These are phyloP conservation scores for Gossypium raimondii DNA, from an alignment of 345 rosid genomes.

Conservation along the genomic window DNA sequence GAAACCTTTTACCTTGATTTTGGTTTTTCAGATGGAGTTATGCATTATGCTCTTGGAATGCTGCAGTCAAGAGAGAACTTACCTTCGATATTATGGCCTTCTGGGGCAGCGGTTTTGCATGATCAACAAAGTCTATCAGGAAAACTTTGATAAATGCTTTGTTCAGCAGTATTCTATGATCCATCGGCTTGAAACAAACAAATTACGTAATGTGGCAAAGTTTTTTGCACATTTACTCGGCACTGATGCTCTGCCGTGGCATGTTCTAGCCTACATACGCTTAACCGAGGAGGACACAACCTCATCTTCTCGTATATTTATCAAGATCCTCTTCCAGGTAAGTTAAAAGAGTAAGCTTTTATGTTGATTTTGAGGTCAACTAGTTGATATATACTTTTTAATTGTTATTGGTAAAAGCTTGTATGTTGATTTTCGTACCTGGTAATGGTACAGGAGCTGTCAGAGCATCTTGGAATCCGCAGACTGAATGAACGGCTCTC, in stretches of 20 bases:
- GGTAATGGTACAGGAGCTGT: constrained; percentile 62
- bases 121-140: constrained; percentile 86
- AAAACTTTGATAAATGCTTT: constrained; percentile 86
- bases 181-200: constrained; percentile 87
- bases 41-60: constrained; percentile 93
- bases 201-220: constrained; percentile 82
- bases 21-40: constrained; percentile 76
- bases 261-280: constrained; percentile 75
- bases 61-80: constrained; percentile 93
- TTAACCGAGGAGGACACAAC: constrained; percentile 93
- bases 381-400: neutral
- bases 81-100: constrained; percentile 85
- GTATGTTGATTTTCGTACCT: constrained; percentile 1
- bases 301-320: constrained; percentile 86
- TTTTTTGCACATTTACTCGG: constrained; percentile 96
- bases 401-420: neutral
- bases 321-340: constrained; percentile 97
- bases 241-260: constrained; percentile 94
- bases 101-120: constrained; percentile 93
- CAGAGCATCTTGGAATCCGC: constrained; percentile 85
- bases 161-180: constrained; percentile 95
- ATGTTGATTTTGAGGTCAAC: neutral
- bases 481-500: constrained; percentile 73
- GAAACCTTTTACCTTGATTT: constrained; percentile 15
- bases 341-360: neutral